These are phyloP conservation scores for Trametes meyenii DNA, from an alignment of 768 basidiomycete species.

Conservation along the genomic window DNA sequence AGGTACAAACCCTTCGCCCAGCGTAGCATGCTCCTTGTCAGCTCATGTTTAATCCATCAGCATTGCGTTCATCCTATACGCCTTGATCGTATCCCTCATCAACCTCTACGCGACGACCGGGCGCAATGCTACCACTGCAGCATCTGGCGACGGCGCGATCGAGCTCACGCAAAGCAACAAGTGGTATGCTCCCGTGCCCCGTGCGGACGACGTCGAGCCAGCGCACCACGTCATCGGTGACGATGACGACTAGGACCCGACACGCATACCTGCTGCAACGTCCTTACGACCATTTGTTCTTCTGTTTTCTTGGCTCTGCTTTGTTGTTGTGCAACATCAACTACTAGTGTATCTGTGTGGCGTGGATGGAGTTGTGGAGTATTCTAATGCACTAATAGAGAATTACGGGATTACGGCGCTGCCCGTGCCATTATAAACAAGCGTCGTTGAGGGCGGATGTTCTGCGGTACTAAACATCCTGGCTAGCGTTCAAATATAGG, in stretches of 20 bases:
- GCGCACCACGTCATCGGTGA: slow-evolving; percentile 53
- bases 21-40: background rate
- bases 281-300: background rate
- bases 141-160: slow-evolving; percentile 39
- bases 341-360: background rate
- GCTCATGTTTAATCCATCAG: slow-evolving; percentile 35
- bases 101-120: slow-evolving; percentile 68
- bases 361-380: too few species aligned
- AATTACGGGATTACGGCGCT: too few species aligned
- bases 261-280: too few species aligned
- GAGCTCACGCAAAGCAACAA: slow-evolving; percentile 49
- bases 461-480: too few species aligned
- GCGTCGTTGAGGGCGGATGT: too few species aligned
- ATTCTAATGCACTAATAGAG: background rate
- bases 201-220: slow-evolving; percentile 31
- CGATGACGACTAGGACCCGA: slow-evolving; percentile 38
- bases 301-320: background rate
- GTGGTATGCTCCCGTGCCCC: slow-evolving; percentile 68
- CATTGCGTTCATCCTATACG: slow-evolving; percentile 78
- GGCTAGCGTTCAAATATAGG: too few species aligned
- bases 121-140: slow-evolving; percentile 46
- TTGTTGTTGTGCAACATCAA: background rate
- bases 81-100: slow-evolving; percentile 70
- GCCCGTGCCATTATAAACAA: too few species aligned
- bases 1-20: slow-evolving; percentile 47